A percentile compares a stretch with the other conserved stretches of the same genome.
phyloP scores from a whole-genome alignment of 306 rosid species.

The Vigna radiata region DNA sequence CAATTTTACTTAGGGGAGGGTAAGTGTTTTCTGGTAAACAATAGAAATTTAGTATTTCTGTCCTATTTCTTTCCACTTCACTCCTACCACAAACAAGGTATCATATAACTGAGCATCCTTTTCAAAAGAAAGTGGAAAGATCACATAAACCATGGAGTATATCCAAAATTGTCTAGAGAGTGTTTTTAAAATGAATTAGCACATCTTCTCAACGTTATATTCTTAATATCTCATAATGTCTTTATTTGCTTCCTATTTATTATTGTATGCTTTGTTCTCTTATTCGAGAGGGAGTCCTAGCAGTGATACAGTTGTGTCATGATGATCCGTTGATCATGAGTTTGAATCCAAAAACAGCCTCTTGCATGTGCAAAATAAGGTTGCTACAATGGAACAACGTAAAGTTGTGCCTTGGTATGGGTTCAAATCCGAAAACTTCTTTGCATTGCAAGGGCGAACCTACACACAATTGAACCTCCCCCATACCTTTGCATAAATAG shows the following conservation, averaged over 20 bases:
- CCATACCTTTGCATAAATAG: neutral
- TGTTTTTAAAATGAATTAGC: neutral
- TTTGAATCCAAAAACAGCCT: too few species aligned
- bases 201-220: neutral
- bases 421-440: too few species aligned
- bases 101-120: constrained; percentile 6
- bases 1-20: neutral
- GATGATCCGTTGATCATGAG: too few species aligned
- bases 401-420: too few species aligned
- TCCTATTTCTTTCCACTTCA: neutral
- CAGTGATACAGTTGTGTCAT: too few species aligned
- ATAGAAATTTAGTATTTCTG: neutral
- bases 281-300: neutral
- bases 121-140: neutral
- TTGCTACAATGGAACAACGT: too few species aligned
- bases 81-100: neutral
- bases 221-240: neutral
- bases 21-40: neutral
- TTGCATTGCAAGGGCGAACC: too few species aligned
- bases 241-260: neutral
- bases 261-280: neutral
- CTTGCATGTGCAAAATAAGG: too few species aligned
- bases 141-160: neutral
- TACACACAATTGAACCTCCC: too few species aligned
- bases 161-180: neutral